Conservation (phyloP, 495 filamentous ascomycete genomes). For the Evernia prunastri region DNA sequence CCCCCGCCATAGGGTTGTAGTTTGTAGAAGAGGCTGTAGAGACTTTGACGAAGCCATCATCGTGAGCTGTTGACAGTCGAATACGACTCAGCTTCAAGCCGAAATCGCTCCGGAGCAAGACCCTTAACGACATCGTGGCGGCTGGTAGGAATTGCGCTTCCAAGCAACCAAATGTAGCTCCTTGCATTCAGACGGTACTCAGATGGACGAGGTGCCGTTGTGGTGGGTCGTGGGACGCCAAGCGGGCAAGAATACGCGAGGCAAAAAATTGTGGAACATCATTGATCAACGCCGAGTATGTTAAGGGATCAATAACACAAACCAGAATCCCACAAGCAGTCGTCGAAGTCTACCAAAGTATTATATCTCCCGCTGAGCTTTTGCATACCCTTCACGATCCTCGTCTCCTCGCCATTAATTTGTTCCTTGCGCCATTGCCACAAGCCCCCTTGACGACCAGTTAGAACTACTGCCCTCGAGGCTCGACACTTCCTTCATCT, state of each 20-base stretch:
- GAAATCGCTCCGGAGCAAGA: not conserved
- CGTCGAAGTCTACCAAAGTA: not conserved
- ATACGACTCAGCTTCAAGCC: not conserved
- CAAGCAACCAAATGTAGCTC: not conserved
- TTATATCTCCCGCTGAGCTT: not conserved
- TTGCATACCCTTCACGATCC: not conserved
- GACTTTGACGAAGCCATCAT: too few relatives aligned
- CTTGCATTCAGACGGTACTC: too few relatives aligned
- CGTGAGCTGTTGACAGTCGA: not conserved
- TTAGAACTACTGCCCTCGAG: not conserved
- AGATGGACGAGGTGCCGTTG: not conserved
- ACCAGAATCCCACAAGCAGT: not conserved
- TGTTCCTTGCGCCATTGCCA: not conserved
- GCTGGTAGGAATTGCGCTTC: not conserved
- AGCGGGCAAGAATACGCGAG: conserved; percentile 5
- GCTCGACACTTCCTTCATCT: conserved; percentile 5
- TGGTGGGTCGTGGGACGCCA: too few relatives aligned
- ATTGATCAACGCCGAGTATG: not conserved
- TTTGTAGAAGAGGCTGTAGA: not conserved
- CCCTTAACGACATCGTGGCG: not conserved
- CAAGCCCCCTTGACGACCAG: not conserved
- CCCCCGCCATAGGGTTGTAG: not conserved
- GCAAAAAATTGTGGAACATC: not conserved
- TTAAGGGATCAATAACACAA: not conserved
- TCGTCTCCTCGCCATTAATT: not conserved